Percentiles rank a stretch among this genome's conserved stretches.
These are phyloP conservation scores for Turritis glabra DNA, from an alignment of 345 rosid genomes.

Conservation along the genomic window DNA sequence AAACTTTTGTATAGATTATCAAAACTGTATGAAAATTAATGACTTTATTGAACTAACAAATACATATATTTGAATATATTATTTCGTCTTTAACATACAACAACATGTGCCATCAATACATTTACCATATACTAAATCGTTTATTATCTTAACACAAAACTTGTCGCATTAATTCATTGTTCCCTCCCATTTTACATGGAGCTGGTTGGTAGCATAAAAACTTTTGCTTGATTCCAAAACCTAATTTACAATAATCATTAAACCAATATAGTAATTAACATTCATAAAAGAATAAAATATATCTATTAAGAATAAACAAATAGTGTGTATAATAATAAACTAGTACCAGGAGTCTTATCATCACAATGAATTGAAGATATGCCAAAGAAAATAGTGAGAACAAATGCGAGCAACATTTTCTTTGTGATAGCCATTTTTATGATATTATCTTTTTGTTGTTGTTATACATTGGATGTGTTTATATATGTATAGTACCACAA, in stretches of 20 bases:
- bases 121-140: not conserved
- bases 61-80: not conserved
- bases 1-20: too few species aligned
- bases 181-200: not conserved
- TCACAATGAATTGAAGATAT: not conserved
- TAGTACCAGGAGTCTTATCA: not conserved
- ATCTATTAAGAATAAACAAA: not conserved
- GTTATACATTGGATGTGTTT: too few species aligned
- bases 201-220: not conserved
- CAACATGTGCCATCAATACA: not conserved
- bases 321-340: not conserved
- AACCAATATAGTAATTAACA: not conserved
- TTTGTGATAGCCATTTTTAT: constrained; percentile 6
- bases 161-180: not conserved
- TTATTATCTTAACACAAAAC: not conserved
- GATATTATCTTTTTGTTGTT: not conserved
- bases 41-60: not conserved
- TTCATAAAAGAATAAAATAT: not conserved
- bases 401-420: not conserved
- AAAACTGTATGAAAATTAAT: constrained; percentile 33
- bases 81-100: not conserved
- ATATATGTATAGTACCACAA: too few species aligned
- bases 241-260: not conserved
- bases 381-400: not conserved
- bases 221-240: not conserved